These are phyloP conservation scores for Xylaria sp. DNA, from an alignment of 2,329 filamentous ascomycete species.

Conservation along the genomic window DNA sequence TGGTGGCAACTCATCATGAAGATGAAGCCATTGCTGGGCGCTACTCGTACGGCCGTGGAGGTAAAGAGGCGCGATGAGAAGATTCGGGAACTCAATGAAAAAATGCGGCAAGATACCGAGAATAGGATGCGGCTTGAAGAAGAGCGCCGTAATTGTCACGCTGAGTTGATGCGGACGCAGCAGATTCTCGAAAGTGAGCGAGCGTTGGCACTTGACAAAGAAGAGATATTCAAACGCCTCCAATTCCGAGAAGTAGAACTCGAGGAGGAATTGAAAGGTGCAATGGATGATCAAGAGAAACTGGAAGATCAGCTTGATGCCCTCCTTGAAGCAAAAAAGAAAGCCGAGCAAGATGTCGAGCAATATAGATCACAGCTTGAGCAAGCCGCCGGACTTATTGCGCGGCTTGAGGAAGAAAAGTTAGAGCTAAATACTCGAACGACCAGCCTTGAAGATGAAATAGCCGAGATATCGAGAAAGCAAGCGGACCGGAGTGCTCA, in stretches of 20 bases:
- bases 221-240: constrained; percentile 98
- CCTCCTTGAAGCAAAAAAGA: constrained; percentile 88
- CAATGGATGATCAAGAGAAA: constrained; percentile 92
- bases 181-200: constrained; percentile 96
- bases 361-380: constrained; percentile 84
- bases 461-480: constrained; percentile 75
- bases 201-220: constrained; percentile 95
- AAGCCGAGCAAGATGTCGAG: constrained; percentile 85
- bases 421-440: constrained; percentile 75
- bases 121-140: constrained; percentile 87
- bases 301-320: constrained; percentile 94
- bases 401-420: constrained; percentile 88
- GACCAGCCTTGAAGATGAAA: constrained; percentile 74
- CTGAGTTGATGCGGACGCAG: constrained; percentile 89
- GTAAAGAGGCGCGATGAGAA: constrained; percentile 95
- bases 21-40: constrained; percentile 94
- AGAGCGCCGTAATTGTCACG: constrained; percentile 85
- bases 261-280: constrained; percentile 90
- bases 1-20: constrained; percentile 97
- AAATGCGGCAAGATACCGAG: constrained; percentile 79
- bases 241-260: constrained; percentile 92
- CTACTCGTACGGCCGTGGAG: constrained; percentile 89
- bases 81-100: constrained; percentile 86
- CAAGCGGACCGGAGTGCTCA: constrained; percentile 80
- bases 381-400: constrained; percentile 89